A percentile compares a stretch with the other conserved stretches of the same genome.
Evolutionary conservation across 768 basidiomycete species (phyloP).

Genomic region (Bullera alba): DNA sequence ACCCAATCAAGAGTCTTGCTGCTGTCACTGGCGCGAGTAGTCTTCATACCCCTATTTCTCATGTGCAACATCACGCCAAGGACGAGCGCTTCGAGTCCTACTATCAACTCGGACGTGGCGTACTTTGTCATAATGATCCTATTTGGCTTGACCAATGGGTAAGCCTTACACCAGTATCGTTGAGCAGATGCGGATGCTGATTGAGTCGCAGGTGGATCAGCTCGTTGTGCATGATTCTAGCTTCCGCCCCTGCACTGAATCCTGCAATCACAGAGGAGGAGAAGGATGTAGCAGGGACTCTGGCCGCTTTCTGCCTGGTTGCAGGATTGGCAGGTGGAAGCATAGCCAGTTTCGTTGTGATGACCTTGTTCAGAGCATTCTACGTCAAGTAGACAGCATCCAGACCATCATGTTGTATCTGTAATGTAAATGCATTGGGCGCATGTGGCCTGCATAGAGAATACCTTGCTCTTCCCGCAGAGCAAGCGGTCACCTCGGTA

Average conservation of each 20-base stretch:
- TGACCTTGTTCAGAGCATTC: slow-evolving; percentile 12
- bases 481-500: too few species aligned
- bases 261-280: slow-evolving; percentile 64
- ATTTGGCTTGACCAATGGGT: slow-evolving; percentile 74
- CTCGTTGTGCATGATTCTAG: slow-evolving; percentile 72
- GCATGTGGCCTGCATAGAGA: too few species aligned
- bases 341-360: slow-evolving; percentile 69
- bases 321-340: slow-evolving; percentile 71
- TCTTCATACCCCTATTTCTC: slow-evolving; percentile 83
- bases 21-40: slow-evolving; percentile 62
- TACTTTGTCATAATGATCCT: slow-evolving; percentile 66
- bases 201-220: slow-evolving; percentile 53
- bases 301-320: slow-evolving; percentile 70
- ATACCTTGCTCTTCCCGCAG: too few species aligned
- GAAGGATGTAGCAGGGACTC: slow-evolving; percentile 75
- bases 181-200: neutral
- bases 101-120: slow-evolving; percentile 68
- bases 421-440: neutral
- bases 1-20: slow-evolving; percentile 58
- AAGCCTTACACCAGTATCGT: slow-evolving; percentile 1
- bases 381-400: too few species aligned
- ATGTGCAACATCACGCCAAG: slow-evolving; percentile 69
- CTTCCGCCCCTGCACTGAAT: slow-evolving; percentile 73
- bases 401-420: too few species aligned
- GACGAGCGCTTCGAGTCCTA: slow-evolving; percentile 36